Percentiles rank a stretch among this genome's conserved stretches.
phyloP scores from a whole-genome alignment of 1,139 yeast genomes.

The Eremothecium coryli region DNA sequence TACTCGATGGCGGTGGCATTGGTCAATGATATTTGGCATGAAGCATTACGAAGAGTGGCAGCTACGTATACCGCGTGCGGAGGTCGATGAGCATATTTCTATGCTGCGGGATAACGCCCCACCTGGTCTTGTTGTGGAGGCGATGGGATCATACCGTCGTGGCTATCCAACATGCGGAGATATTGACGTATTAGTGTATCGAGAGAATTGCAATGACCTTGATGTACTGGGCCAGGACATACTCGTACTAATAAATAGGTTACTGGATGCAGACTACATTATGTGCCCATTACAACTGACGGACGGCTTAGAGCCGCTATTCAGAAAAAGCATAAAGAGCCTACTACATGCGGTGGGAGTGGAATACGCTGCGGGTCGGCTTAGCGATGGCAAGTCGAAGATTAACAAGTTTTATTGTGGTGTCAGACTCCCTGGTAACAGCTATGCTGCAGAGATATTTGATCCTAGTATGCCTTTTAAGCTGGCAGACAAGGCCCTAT shows the following conservation, averaged over 20 bases:
- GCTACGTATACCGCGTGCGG: slow-evolving; percentile 39
- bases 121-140: slow-evolving; percentile 31
- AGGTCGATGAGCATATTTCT: slow-evolving; percentile 37
- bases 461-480: slow-evolving; percentile 12
- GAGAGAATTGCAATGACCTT: slow-evolving; percentile 30
- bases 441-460: slow-evolving; percentile 14
- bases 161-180: slow-evolving; percentile 46
- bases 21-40: slow-evolving; percentile 39
- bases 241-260: slow-evolving; percentile 24
- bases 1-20: slow-evolving; percentile 30
- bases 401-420: slow-evolving; percentile 28
- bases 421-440: slow-evolving; percentile 19
- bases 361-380: slow-evolving; percentile 10
- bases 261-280: slow-evolving; percentile 27
- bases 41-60: slow-evolving; percentile 45
- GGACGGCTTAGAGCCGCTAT: slow-evolving; percentile 11
- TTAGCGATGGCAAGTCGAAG: slow-evolving; percentile 4
- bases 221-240: slow-evolving; percentile 28
- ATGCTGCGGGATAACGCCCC: slow-evolving; percentile 36
- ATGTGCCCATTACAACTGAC: slow-evolving; percentile 25
- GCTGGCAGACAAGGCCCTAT: slow-evolving; percentile 16
- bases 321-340: slow-evolving; percentile 8
- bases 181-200: slow-evolving; percentile 47
- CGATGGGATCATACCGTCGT: slow-evolving; percentile 52
- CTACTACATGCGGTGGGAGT: slow-evolving; percentile 11